These are phyloP conservation scores for Xylariomycetidae sp. DNA, from an alignment of 2,329 filamentous ascomycete species.

Conservation along the genomic window DNA sequence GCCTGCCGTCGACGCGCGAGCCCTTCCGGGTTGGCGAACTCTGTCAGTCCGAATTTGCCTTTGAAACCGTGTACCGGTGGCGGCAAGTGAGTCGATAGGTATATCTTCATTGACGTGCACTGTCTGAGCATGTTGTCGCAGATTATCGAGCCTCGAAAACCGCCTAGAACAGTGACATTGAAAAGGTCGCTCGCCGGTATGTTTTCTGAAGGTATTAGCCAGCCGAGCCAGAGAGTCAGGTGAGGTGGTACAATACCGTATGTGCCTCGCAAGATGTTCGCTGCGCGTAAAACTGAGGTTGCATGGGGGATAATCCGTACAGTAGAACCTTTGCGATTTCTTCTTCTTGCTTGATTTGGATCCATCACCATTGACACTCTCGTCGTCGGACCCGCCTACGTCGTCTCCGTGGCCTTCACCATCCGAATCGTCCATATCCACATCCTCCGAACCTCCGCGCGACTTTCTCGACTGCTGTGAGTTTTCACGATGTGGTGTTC, in stretches of 20 bases:
- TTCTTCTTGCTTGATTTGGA: slow-evolving; percentile 85
- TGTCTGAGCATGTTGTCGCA: slow-evolving; percentile 94
- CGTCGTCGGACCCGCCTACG: slow-evolving; percentile 59
- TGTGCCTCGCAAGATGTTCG: slow-evolving; percentile 91
- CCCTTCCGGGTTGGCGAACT: slow-evolving; percentile 68
- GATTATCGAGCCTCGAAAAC: slow-evolving; percentile 91
- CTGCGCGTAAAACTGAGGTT: slow-evolving; percentile 92
- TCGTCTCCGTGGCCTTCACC: slow-evolving; percentile 50
- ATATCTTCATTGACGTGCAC: slow-evolving; percentile 98
- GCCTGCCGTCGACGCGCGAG: slow-evolving; percentile 72
- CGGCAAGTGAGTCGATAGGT: slow-evolving; percentile 85
- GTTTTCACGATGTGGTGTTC: slow-evolving; percentile 45
- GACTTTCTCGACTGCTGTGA: slow-evolving; percentile 60
- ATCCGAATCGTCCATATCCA: slow-evolving; percentile 74
- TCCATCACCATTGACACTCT: slow-evolving; percentile 58
- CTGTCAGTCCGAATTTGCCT: slow-evolving; percentile 86
- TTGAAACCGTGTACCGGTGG: slow-evolving; percentile 87
- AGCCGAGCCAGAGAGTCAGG: slow-evolving; percentile 5
- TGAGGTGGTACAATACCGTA: slow-evolving; percentile 69
- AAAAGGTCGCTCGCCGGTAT: slow-evolving; percentile 94
- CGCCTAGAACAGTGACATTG: slow-evolving; percentile 91
- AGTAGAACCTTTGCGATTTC: slow-evolving; percentile 94
- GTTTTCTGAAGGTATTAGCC: slow-evolving; percentile 61
- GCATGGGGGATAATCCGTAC: slow-evolving; percentile 90
- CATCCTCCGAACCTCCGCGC: slow-evolving; percentile 58